These are phyloP conservation scores for Mentha longifolia DNA, from an alignment of 257 asterid genomes.

Conservation along the genomic window DNA sequence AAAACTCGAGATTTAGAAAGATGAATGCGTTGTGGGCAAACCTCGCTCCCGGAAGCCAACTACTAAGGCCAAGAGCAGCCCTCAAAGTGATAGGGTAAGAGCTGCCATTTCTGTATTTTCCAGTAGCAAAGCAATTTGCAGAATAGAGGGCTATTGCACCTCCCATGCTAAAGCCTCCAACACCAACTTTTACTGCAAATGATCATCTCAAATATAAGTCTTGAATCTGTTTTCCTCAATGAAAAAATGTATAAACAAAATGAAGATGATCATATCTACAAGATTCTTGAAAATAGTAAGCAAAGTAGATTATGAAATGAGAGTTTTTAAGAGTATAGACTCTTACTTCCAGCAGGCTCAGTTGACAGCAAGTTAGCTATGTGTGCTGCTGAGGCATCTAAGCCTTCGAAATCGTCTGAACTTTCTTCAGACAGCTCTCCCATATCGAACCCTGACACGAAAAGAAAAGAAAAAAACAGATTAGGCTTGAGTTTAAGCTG, in stretches of 20 bases:
- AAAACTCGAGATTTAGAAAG: background rate
- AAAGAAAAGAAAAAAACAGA: no score
- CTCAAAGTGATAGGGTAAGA: conserved; percentile 74
- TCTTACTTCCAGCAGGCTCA: conserved; percentile 90
- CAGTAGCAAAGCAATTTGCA: conserved; percentile 86
- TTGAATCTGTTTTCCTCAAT: background rate
- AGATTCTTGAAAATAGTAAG: background rate
- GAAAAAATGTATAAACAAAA: no score
- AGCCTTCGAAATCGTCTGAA: conserved; percentile 89
- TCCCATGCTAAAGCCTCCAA: conserved; percentile 99
- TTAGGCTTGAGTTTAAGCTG: background rate
- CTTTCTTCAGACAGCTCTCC: conserved; percentile 94
- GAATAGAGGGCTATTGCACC: conserved; percentile 91
- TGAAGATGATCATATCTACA: background rate
- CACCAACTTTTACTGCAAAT: conserved; percentile 83
- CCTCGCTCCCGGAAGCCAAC: conserved; percentile 99
- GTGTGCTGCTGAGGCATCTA: conserved; percentile 93
- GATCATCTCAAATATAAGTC: background rate
- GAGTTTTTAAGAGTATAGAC: conserved; percentile 15
- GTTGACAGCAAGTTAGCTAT: conserved; percentile 88
- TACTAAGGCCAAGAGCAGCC: conserved; percentile 83
- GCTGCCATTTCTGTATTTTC: conserved; percentile 75
- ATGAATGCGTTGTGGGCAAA: conserved; percentile 18
- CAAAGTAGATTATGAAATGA: conserved; percentile 9
- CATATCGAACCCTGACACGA: conserved; percentile 79